Evolutionary conservation across 352 stramenopile genomes (phyloP), one percentile per base, ranked within the genome.

Genomic region (Globisporangium cystogenes): DNA sequence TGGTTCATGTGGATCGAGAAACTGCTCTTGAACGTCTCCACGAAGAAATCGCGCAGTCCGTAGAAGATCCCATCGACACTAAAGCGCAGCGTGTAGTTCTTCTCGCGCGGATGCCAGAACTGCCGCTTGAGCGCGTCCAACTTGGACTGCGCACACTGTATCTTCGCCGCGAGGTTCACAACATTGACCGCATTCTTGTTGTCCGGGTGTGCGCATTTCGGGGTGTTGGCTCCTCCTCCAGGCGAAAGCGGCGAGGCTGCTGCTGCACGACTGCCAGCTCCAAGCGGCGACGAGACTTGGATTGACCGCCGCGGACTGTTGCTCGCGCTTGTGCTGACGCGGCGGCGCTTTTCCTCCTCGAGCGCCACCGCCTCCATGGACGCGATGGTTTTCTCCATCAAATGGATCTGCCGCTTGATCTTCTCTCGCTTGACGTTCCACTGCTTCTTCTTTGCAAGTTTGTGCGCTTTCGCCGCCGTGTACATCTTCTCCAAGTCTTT

Each of bases 31-130:
- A 92, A 73, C 14, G 59, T 72, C 54, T 92, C 78, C 18, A 92
- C 58, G 16, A 74, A 74, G 51, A 92, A 89, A 29, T 89, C 75
- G 1, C 76, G 74, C 14, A 90, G 59, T 1, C 82, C 78, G 58
- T 89, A 88, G 55, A 87, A 92, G 27, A 92, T 86, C 11, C 82
- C 82, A 37, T 86, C 77, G 21, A 89, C 78, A 44, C 79, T 92
- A 51, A 87, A 87, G 24, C 82, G 79, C 33, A 90, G 60, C 2
- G 80, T 79, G 61, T 92, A 92, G 44, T 78, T 55, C 51, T 86
- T 90, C 51, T 86, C 79, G 0, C 73, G 67, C 35, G 76, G 79
- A 42, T 89, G 79, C 78, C 78, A 92, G 40, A 76, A 87, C 36
- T 76, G 62, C 16, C 79, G 70, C 29, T 84, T 75, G 7, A 92